phyloP scores from a whole-genome alignment of 2,329 filamentous ascomycete species.

The Fusarium hostae region DNA sequence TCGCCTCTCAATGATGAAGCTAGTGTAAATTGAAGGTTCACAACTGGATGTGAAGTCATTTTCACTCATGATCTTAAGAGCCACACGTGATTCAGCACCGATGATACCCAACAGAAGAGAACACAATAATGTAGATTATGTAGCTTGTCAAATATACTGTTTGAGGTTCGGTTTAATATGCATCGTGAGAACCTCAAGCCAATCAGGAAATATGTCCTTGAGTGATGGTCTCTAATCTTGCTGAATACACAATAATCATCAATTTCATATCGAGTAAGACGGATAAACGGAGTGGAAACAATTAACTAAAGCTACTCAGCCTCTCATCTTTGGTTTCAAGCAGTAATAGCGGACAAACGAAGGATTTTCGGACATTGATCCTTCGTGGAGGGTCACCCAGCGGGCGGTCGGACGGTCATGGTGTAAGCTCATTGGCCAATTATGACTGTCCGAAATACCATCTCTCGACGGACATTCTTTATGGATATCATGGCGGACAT shows the following conservation, averaged over 20 bases:
- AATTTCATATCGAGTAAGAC: neutral
- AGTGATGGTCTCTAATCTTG: neutral
- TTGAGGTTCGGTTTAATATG: neutral
- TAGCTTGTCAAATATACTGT: neutral
- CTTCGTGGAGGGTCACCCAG: constrained; percentile 1
- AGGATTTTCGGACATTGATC: constrained; percentile 1
- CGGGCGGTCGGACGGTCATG: constrained; percentile 10
- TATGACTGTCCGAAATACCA: neutral
- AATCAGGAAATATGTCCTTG: neutral
- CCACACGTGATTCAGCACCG: neutral
- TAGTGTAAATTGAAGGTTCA: neutral
- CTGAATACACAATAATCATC: neutral
- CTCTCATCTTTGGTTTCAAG: neutral
- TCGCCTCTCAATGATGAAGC: neutral
- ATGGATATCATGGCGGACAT: neutral
- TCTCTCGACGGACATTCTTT: neutral
- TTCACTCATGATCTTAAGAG: neutral
- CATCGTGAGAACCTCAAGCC: neutral
- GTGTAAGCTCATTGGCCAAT: constrained; percentile 34
- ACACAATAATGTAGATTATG: neutral
- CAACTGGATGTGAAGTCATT: constrained; percentile 1
- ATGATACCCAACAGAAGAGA: neutral
- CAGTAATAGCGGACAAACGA: neutral
- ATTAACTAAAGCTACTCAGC: neutral
- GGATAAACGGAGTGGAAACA: neutral